Base-by-base conservation (phyloP, 2,329 filamentous ascomycete species). In the Lasiodiplodia hormozganensis region DNA sequence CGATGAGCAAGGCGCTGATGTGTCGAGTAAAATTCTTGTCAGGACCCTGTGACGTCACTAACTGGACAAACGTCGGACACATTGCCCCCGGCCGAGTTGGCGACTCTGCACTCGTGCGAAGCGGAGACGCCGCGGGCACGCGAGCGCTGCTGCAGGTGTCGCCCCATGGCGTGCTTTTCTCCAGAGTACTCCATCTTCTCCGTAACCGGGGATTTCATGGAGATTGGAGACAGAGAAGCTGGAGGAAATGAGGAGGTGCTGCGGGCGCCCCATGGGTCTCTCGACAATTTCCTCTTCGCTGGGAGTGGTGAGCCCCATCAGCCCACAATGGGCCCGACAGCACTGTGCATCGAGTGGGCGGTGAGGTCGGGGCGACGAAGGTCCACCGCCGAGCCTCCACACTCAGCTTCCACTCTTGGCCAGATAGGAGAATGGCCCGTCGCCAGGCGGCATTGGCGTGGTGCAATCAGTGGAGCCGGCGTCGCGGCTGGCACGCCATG, bases 241-340 rank as follows among this genome's bases (percentile, higher is more conserved):
- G 65, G 65, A 67, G 65, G 65, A 60, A 67, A 67, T 67, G 65
- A 67, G 65, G 65, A 67, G 65, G 34, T 54, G 47, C 49, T 53
- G 62, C 47, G 62, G 62, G 62, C 62, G 16, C 52, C 52, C 52
- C 65, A 67, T 67, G 65, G 64, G 64, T 57, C 36, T 66, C 10
- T 43, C 64, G 64, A 66, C 36, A 43, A 57, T 57, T 58, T 57
- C 54, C 21, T 67, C 65, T n/a, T 12, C 6, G 28, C 23, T 21
- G 21, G 56, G 53, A 47, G 53, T 23, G 64, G 40, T 36, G 64
- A 16, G 64, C 38, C 38, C 64, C 65, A 57, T 67, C 65, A 67
- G 64, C 64, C 64, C 64, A 67, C 64, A 58, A 67, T 57, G 54
- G 64, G 54, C 53, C 64, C 64, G 53, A 49, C 64, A 67, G 65